Base-by-base conservation (phyloP, 2,329 filamentous ascomycete genomes). In the Stachybotrys elegans region DNA sequence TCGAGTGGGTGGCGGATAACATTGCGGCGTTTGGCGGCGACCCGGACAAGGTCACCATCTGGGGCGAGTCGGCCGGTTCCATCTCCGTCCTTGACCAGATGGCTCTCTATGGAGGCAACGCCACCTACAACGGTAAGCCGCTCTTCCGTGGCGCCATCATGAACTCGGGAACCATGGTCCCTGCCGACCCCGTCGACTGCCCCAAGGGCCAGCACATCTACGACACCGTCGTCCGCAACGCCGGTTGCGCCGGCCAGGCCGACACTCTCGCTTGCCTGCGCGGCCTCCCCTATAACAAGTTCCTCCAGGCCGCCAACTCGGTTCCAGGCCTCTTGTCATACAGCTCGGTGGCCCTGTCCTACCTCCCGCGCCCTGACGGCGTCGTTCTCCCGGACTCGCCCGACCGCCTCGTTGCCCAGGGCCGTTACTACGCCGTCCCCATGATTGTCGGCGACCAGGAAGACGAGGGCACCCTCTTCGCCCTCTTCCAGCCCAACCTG, bases 41-140 rank as follows among this genome's bases (percentile, higher is more conserved):
- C 58, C 83, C 86, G 0, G 69, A 72, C n/a, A 86, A 85, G 59
- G 85, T 91, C 6, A 91, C 86, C 0, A 83, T 92, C 47, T 89
- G 83, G 83, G 87, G 87, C 21, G 82, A 91, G 58, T 82, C 76
- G 3, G 83, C 84, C 0, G 83, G 84, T 1, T 69, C 80, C 13
- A 88, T 90, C 49, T 89, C 84, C 0, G 84, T 88, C 1, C 76
- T 85, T 40, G 79, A 90, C 55, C 88, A 92, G 53, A 88, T 89
- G 78, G 68, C 79, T 2, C 68, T 91, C 11, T 89, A 87, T 52
- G 76, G 80, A 25, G 87, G 88, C 6, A 71, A 92, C 60, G 78
- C 80, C 57, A 82, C 70, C 1, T 90, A 91, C 68, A 88, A 90
- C 3, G 84, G 82, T 43, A 81, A 84, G 54, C 71, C 81, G 1